Evolutionary conservation across 1,139 yeast species (phyloP), one percentile per base, ranked within the genome.

Genomic region (Candida tropicalis): DNA sequence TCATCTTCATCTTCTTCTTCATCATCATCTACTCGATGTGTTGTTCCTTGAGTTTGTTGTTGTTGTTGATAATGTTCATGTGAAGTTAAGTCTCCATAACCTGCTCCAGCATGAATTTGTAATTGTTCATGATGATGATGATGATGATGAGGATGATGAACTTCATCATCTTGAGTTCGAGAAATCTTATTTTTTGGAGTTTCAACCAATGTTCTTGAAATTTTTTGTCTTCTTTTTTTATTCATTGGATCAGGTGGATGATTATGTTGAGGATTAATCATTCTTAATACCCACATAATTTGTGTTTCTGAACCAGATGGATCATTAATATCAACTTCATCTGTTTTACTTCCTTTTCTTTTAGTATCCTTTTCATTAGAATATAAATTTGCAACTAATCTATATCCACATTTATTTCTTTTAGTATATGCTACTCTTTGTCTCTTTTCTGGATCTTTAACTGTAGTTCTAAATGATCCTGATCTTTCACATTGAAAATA

Each of bases 351-450:
- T n/a, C 56, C 61, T 43, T 56, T 48, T 42, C 60, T 62, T 49
- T 62, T 67, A 59, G 61, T 64, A 32, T 68, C 75, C 58, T 70
- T 71, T 38, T 70, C 75, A 9, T 70, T 66, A 7, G 75, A 74
- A 47, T 70, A 70, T 43, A 73, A 65, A 57, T 74, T 74, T 40
- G 79, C 79, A 13, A 73, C 78, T 48, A 74, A 62, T 43, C 78
- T 57, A 59, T 72, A 74, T 17, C 75, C 77, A 59, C 79, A 74
- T 58, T 74, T 74, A 56, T 68, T 69, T 51, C 79, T 60, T 55
- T 74, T 74, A 47, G 79, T 73, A 59, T 73, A 74, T n/a, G 78
- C 79, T 22, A 73, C 76, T 52, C 79, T 58, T 53, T 74, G 78
- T 59, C 79, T 63, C 59, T 71, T 71, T 36, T 70, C 52, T 11